These are phyloP conservation scores for Clarireedia hainanense DNA, from an alignment of 2,329 filamentous ascomycete genomes.

Conservation along the genomic window DNA sequence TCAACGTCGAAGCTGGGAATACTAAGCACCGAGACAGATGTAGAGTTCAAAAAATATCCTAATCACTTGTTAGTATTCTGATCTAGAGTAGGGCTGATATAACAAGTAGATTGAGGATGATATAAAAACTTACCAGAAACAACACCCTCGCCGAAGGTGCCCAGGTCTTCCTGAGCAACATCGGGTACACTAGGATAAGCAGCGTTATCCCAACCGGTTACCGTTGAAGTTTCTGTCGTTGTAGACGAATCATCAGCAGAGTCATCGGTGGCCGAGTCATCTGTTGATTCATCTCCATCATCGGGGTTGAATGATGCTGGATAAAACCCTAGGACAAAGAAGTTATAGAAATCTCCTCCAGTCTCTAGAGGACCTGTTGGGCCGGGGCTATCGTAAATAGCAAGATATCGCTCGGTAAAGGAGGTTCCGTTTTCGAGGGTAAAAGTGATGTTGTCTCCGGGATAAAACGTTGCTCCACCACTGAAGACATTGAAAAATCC, in stretches of 20 bases:
- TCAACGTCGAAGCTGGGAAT: slow-evolving; percentile 32
- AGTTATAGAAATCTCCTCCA: slow-evolving; percentile 25
- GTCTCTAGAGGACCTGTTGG: slow-evolving; percentile 24
- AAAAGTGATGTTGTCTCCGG: slow-evolving; percentile 30
- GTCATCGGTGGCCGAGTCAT: neutral
- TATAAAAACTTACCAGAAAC: slow-evolving; percentile 10
- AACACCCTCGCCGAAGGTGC: slow-evolving; percentile 15
- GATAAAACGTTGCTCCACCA: slow-evolving; percentile 31
- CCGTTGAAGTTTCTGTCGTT: neutral
- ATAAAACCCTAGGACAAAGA: slow-evolving; percentile 22
- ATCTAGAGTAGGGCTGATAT: neutral
- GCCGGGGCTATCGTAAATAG: slow-evolving; percentile 22
- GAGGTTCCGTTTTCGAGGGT: slow-evolving; percentile 32
- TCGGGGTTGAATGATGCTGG: slow-evolving; percentile 15
- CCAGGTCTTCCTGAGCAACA: slow-evolving; percentile 17
- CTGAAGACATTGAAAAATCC: slow-evolving; percentile 30
- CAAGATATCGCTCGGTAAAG: slow-evolving; percentile 28
- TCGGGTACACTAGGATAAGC: slow-evolving; percentile 16
- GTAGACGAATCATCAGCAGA: neutral
- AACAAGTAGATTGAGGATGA: too few relatives aligned
- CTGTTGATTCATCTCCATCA: neutral
- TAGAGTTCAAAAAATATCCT: slow-evolving; percentile 22
- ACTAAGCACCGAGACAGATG: slow-evolving; percentile 31
- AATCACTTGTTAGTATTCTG: neutral
- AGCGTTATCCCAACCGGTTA: slow-evolving; percentile 8